Evolutionary conservation across 2,329 filamentous ascomycete genomes (phyloP), one percentile per base, ranked within the genome.

Genomic region (Fusarium ramigenum): DNA sequence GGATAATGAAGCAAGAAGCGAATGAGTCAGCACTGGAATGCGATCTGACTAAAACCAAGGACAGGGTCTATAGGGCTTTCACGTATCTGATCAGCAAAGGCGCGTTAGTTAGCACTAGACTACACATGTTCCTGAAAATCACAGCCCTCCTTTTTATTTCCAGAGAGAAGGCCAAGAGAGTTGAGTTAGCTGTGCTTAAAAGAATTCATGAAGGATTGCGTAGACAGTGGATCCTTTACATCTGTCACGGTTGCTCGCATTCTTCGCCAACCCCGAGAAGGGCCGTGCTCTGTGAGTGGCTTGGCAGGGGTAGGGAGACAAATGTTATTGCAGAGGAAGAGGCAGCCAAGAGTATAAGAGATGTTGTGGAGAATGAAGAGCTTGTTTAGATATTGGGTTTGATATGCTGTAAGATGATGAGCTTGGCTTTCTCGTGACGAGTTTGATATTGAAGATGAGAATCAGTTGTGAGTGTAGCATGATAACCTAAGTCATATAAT

Each of bases 261-360:
- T 66, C 69, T 65, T 76, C 60, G 71, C 64, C 34, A 65, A 67
- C 73, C 63, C 75, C 75, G 75, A 77, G 63, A 59, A 42, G 65
- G 75, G 63, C 72, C 73, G 75, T 75, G 69, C 63, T 53, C 30
- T 69, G 39, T 59, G 61, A 44, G 59, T 54, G 43, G 65, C 58
- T 65, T 62, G 63, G 58, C 72, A 68, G 66, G 72, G 70, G 70
- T 63, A 36, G 30, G 32, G 15, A 36, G 49, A 19, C 28, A 50
- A 43, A 34, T 63, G 32, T 65, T 70, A 53, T 69, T 69, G 59
- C 46, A 32, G 39, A 59, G 23, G 37, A 64, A 70, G 72, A 74
- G 60, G 68, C 66, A 71, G 62, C 70, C 70, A 71, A 74, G 63
- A 63, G 49, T 66, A 59, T 37, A 47, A 36, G 46, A 46, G 50